Base-by-base conservation (phyloP, 78 protist genomes). In the Dictyostelium purpureum region DNA sequence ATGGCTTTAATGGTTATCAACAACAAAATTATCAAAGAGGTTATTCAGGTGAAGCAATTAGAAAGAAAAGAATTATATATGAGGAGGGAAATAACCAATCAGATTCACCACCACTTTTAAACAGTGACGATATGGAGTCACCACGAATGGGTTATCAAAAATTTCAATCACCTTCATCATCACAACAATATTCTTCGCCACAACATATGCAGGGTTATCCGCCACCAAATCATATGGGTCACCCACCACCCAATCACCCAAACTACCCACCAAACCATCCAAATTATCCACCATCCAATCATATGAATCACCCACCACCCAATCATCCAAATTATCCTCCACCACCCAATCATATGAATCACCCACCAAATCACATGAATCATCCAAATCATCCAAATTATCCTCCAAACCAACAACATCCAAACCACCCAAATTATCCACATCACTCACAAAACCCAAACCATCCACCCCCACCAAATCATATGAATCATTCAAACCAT, bases 101-200 rank as follows among this genome's bases (percentile, higher is more conserved):
- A 31, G 45, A 74, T 49, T 51, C 80, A 16, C 54, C 70, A 61
- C 54, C 70, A 61, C n/a, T 42, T 40, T 49, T 37, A 57, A 77
- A 37, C 37, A 70, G 77, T 43, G 77, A 70, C 43, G 77, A 70
- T 12, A 12, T 70, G 6, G 77, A 33, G 16, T 66, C 75, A 33
- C 52, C 42, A 66, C n/a, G 49, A 66, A 61, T 26, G 37, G 19
- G 69, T 16, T n/a, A n/a, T n/a, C n/a, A n/a, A n/a, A n/a, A n/a
- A n/a, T n/a, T n/a, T n/a, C n/a, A n/a, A n/a, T n/a, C n/a, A n/a
- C 54, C 6, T 18, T 57, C 65, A 57, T 7, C 12, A 57, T 21
- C 21, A 57, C 6, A 21, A 18, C 65, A 57, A 18, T 14, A 9
- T 19, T 5, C 6, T 19, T 38, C 18, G 11, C 54, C 7, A 49